Conservation (phyloP, 108 stramenopile genomes). For the Fragilariopsis cylindrus region DNA sequence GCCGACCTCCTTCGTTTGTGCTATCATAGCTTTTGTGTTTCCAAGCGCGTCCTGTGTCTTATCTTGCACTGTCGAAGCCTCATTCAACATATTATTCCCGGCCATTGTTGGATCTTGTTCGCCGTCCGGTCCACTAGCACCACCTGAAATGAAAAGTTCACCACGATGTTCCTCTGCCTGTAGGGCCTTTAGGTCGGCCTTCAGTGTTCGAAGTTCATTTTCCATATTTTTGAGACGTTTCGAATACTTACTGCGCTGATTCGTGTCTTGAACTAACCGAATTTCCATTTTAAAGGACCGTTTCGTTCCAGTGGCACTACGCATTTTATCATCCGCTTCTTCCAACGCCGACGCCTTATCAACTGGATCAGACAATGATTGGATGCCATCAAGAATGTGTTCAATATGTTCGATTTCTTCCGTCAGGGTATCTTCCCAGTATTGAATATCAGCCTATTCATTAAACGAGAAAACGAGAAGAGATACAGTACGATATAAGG, state of each 20-base stretch:
- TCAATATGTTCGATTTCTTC: slow-evolving; percentile 71
- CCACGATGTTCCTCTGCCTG: slow-evolving; percentile 61
- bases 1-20: slow-evolving; percentile 82
- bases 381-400: slow-evolving; percentile 45
- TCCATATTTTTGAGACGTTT: slow-evolving; percentile 52
- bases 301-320: slow-evolving; percentile 68
- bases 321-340: slow-evolving; percentile 64
- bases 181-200: slow-evolving; percentile 69
- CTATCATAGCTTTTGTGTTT: slow-evolving; percentile 75
- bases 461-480: neutral
- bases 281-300: slow-evolving; percentile 86
- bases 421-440: slow-evolving; percentile 83
- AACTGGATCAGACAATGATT: slow-evolving; percentile 34
- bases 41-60: slow-evolving; percentile 77
- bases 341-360: slow-evolving; percentile 59
- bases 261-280: slow-evolving; percentile 66
- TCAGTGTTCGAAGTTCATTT: slow-evolving; percentile 53
- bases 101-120: slow-evolving; percentile 60
- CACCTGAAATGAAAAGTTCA: slow-evolving; percentile 62
- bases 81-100: slow-evolving; percentile 72
- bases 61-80: slow-evolving; percentile 70
- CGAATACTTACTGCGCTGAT: slow-evolving; percentile 51
- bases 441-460: slow-evolving; percentile 79
- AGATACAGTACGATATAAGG: neutral
- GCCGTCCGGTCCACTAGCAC: slow-evolving; percentile 28